Conservation (phyloP, 306 rosid genomes). For the Rubus parviflorus region DNA sequence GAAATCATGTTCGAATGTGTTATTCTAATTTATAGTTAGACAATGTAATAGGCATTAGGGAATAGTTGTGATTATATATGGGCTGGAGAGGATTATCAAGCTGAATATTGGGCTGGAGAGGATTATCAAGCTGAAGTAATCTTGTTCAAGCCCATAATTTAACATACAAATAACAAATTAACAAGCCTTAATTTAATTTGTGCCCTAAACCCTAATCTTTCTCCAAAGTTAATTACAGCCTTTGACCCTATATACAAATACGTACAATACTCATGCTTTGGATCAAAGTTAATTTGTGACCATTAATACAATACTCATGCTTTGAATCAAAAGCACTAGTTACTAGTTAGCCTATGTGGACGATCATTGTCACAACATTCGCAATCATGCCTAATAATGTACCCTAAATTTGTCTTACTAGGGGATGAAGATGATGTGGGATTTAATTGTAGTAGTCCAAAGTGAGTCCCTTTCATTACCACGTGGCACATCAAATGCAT, state of each 20-base stretch:
- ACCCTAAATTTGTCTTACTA: not conserved
- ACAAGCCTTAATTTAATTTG: not conserved
- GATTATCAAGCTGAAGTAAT: not conserved
- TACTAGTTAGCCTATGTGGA: conserved; percentile 18
- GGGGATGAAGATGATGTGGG: conserved; percentile 23
- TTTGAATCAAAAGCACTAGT: not conserved
- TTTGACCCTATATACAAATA: not conserved
- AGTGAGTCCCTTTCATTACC: conserved; percentile 20
- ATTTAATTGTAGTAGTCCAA: conserved; percentile 10
- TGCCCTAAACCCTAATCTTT: not conserved
- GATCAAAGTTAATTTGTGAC: no score
- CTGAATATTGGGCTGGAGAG: not conserved
- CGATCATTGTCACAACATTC: conserved; percentile 40
- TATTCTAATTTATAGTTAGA: no score
- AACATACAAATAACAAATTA: not conserved
- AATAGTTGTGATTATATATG: no score
- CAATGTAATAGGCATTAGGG: no score
- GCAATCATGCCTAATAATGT: conserved; percentile 18
- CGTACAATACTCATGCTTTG: not conserved
- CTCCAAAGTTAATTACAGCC: not conserved
- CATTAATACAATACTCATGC: not conserved
- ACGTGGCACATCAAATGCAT: not conserved
- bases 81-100: not conserved
- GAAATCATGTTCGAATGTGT: no score
- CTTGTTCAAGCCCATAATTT: not conserved